Evolutionary conservation across 176 grass and related monocot genomes (phyloP), one percentile per base, ranked within the genome.

Genomic region (Miscanthus lutarioriparius): DNA sequence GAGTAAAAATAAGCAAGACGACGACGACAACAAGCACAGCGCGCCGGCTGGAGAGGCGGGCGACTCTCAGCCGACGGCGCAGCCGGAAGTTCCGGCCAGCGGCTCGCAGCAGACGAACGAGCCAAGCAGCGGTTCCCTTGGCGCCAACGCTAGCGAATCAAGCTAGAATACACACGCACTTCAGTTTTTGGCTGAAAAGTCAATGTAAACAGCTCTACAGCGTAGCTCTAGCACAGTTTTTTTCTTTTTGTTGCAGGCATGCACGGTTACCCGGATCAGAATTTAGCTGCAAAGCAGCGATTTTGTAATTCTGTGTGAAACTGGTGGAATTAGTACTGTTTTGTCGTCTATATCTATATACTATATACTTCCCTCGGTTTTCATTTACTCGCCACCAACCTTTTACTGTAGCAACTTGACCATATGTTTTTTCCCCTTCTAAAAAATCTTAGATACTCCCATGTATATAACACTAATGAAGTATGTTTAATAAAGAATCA

Each of bases 71-170:
- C 64, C 82, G n/a, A 16, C 35, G 39, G 30, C 23, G 72, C 26
- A 56, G 36, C 4, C 83, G 20, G 44, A 62, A 12, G 58, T 26
- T 25, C 40, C 11, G 66, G 26, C 19, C 39, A 37, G 23, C 33
- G 58, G 41, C 22, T 0, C 70, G 2, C 3, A 47, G 75, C 37
- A n/a, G 74, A 11, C 19, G 72, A 9, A 61, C 38, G 37, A 69
- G 6, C 38, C 64, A 62, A 74, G 51, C 68, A 41, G 23, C 35
- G 10, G 33, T 22, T 67, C 74, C 47, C 26, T 58, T 77, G 74
- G 73, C 73, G 47, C 35, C 81, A 30, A 78, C 11, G 10, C 27
- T 26, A 66, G 80, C 80, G 20, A 39, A 82, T 71, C n/a, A 70
- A 70, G 66, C 79, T 27, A 70, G 64, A 68, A 30, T 12, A 12